phyloP scores from a whole-genome alignment of 2,329 filamentous ascomycete species.

The Colletotrichum incanum region DNA sequence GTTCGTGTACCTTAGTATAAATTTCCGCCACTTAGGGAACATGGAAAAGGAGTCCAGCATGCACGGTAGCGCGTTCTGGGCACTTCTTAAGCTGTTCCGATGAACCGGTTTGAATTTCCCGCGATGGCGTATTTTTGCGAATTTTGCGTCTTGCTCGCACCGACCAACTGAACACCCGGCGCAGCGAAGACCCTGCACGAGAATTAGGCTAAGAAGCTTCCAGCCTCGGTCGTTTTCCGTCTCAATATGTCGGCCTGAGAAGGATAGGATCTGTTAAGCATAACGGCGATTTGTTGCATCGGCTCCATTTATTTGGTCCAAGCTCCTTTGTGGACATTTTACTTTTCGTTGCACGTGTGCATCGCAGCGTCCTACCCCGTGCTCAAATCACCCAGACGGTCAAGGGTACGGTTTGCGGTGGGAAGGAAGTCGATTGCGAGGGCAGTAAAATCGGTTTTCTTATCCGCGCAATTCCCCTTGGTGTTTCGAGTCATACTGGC shows the following conservation, averaged over 20 bases:
- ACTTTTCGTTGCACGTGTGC: conserved; percentile 3
- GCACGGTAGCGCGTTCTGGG: background rate
- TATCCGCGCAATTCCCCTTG: conserved; percentile 14
- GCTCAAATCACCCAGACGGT: background rate
- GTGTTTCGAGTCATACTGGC: conserved; percentile 32
- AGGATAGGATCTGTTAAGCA: conserved; percentile 41
- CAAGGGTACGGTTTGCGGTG: conserved; percentile 24
- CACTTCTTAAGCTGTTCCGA: conserved; percentile 17
- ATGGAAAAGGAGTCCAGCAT: background rate
- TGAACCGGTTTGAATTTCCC: conserved; percentile 38
- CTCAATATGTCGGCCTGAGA: conserved; percentile 9
- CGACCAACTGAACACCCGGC: background rate
- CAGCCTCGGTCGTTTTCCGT: conserved; percentile 36
- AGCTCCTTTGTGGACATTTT: conserved; percentile 22
- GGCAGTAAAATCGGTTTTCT: conserved; percentile 14
- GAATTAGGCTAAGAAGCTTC: conserved; percentile 20
- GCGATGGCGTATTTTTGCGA: background rate
- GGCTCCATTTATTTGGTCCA: conserved; percentile 27
- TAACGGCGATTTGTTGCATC: conserved; percentile 14
- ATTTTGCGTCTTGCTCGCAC: background rate
- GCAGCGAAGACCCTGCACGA: too few relatives aligned
- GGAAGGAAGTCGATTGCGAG: conserved; percentile 18
- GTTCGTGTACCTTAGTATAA: background rate
- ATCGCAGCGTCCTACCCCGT: background rate
- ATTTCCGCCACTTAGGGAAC: conserved; percentile 33